These are phyloP conservation scores for Chaetoceros muelleri DNA, from an alignment of 108 stramenopile genomes.

Conservation along the genomic window DNA sequence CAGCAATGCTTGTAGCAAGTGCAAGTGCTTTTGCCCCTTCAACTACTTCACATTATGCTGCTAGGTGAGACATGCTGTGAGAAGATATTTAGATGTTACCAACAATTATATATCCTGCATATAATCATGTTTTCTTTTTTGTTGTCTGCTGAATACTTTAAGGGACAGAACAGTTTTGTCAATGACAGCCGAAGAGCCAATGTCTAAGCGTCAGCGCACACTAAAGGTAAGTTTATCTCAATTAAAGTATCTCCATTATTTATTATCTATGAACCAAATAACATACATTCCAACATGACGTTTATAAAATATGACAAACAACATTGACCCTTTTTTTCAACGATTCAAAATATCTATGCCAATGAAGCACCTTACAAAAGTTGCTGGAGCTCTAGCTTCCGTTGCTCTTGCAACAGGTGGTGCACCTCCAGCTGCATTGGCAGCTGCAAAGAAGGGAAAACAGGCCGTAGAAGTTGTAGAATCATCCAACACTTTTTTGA, in stretches of 20 bases:
- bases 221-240: background rate
- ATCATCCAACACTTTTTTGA: constrained; percentile 28
- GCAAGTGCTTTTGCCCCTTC: constrained; percentile 19
- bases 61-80: constrained; percentile 12
- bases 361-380: constrained; percentile 44
- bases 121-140: background rate
- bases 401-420: constrained; percentile 57
- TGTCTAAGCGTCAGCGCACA: background rate
- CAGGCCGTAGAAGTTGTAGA: constrained; percentile 53
- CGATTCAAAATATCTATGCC: background rate
- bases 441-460: constrained; percentile 45
- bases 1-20: constrained; percentile 6
- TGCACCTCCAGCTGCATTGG: constrained; percentile 42
- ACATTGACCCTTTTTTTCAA: background rate
- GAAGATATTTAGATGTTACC: background rate
- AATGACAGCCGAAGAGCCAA: background rate
- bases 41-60: too few species aligned
- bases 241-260: background rate
- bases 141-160: background rate
- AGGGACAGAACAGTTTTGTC: background rate
- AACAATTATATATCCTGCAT: background rate
- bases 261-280: background rate
- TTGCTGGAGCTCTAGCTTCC: constrained; percentile 53
- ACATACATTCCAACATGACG: background rate
- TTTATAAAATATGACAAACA: too few species aligned